A percentile compares a stretch with the other conserved stretches of the same genome.
These are phyloP conservation scores for Ustulina deusta DNA, from an alignment of 2,329 filamentous ascomycete genomes.

Conservation along the genomic window DNA sequence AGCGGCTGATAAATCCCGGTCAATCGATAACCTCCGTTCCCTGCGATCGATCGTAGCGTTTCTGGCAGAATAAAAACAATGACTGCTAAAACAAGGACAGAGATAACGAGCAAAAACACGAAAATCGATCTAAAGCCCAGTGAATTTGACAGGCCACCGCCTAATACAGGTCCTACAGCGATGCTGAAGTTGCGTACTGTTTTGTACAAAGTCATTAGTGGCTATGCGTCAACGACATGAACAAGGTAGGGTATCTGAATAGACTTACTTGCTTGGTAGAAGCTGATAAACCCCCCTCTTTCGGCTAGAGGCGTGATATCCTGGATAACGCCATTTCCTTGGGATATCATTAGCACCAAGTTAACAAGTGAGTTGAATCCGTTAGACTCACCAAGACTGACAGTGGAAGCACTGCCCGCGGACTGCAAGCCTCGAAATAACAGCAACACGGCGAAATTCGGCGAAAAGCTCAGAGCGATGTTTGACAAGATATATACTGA, in stretches of 20 bases:
- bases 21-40: conserved; percentile 14
- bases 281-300: conserved; percentile 22
- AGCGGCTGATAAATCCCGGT: conserved; percentile 21
- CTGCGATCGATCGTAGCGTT: conserved; percentile 22
- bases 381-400: conserved; percentile 21
- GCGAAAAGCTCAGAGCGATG: conserved; percentile 26
- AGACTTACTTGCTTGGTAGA: conserved; percentile 26
- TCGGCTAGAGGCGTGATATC: conserved; percentile 15
- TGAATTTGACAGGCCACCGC: conserved; percentile 9
- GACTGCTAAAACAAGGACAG: neutral
- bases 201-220: too few species aligned
- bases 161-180: conserved; percentile 20
- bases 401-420: conserved; percentile 23
- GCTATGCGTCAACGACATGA: too few species aligned
- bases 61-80: conserved; percentile 22
- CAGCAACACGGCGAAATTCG: conserved; percentile 13
- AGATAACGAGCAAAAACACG: conserved; percentile 13
- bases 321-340: conserved; percentile 25
- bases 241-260: too few species aligned
- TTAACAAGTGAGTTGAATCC: too few species aligned
- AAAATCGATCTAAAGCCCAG: conserved; percentile 23
- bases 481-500: conserved; percentile 21
- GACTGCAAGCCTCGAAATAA: conserved; percentile 18
- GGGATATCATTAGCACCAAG: too few species aligned
- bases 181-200: conserved; percentile 25